Conservation (phyloP, 228 moss, liverwort and hornwort genomes). For the Sphagnum magellanicum region DNA sequence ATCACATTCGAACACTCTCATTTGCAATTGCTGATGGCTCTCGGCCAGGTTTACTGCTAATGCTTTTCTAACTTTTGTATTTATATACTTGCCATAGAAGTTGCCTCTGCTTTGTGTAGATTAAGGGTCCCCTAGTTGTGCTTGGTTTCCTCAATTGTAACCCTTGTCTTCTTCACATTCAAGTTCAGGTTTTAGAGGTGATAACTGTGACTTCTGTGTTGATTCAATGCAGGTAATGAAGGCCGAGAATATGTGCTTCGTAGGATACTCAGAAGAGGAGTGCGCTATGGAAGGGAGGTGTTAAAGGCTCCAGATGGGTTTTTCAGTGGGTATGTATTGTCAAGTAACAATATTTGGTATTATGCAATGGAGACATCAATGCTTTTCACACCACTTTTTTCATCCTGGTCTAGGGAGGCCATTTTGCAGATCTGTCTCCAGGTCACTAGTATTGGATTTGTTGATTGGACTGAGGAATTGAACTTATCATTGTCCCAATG, state of each 20-base stretch:
- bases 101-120: no score
- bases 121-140: no score
- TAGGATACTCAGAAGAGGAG: constrained; percentile 48
- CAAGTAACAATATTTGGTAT: background rate
- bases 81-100: no score
- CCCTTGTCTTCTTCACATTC: no score
- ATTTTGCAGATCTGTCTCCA: no score
- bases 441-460: no score
- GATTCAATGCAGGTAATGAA: constrained; percentile 41
- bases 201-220: background rate
- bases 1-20: constrained; percentile 61
- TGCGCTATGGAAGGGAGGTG: constrained; percentile 56
- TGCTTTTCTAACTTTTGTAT: background rate
- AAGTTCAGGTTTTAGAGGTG: background rate
- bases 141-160: no score
- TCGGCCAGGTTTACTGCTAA: constrained; percentile 30
- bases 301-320: constrained; percentile 57
- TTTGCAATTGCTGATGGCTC: constrained; percentile 66
- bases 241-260: constrained; percentile 60
- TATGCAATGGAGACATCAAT: no score
- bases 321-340: constrained; percentile 33
- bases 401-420: no score
- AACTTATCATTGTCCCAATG: no score
- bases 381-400: no score
- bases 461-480: no score